A percentile compares a stretch with the other conserved stretches of the same genome.
These are phyloP conservation scores for Pyrrhoderma noxium DNA, from an alignment of 1,284 basidiomycete genomes.

Conservation along the genomic window DNA sequence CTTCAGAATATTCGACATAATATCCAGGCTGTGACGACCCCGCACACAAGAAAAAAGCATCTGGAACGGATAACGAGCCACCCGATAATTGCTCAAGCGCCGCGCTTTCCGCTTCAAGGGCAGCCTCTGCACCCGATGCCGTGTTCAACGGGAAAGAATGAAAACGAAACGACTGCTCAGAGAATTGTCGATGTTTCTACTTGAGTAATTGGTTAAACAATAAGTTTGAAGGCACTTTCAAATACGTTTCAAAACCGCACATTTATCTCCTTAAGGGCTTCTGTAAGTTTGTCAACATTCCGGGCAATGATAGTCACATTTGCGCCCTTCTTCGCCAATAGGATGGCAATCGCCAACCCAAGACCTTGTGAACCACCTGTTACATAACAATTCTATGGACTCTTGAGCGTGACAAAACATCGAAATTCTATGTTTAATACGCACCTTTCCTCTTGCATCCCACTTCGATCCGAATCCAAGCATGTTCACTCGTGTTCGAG, in stretches of 20 bases:
- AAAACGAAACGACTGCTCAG: conserved; percentile 40
- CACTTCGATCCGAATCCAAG: conserved; percentile 15
- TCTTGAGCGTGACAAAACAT: too few species aligned
- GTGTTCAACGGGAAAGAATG: conserved; percentile 49
- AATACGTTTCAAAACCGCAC: conserved; percentile 29
- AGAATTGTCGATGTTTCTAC: conserved; percentile 44
- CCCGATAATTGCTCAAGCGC: conserved; percentile 19
- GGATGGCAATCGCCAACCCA: conserved; percentile 64
- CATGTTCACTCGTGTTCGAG: too few species aligned
- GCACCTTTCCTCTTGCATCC: conserved; percentile 22
- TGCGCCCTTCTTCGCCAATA: conserved; percentile 64
- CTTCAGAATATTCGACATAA: conserved; percentile 62
- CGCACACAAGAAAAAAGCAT: conserved; percentile 74
- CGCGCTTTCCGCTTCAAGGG: conserved; percentile 33
- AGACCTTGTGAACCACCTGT: conserved; percentile 80
- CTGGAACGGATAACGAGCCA: conserved; percentile 47
- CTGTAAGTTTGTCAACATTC: conserved; percentile 49
- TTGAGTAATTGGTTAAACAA: conserved; percentile 28
- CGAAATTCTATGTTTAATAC: background rate
- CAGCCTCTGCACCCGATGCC: conserved; percentile 51
- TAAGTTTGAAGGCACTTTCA: conserved; percentile 25
- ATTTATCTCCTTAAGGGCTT: conserved; percentile 58
- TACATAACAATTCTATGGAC: conserved; percentile 43
- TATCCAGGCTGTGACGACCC: conserved; percentile 63
- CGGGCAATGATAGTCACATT: conserved; percentile 79